These are phyloP conservation scores for Colletotrichum sp. DNA, from an alignment of 2,329 filamentous ascomycete species.

Conservation along the genomic window DNA sequence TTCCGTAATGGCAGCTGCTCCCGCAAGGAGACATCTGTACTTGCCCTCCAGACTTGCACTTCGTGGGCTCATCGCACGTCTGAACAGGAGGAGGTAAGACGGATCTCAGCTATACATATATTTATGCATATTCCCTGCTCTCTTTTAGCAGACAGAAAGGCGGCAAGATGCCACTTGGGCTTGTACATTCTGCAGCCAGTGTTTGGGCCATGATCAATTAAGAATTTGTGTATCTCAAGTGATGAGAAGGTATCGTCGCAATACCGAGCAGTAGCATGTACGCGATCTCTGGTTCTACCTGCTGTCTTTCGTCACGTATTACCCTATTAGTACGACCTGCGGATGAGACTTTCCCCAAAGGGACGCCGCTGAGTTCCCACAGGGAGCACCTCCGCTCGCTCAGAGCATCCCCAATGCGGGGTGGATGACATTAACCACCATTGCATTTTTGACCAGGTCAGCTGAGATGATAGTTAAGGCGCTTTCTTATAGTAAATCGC, in stretches of 20 bases:
- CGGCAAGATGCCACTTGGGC: background rate
- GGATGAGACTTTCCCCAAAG: fast-evolving
- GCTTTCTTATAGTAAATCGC: background rate
- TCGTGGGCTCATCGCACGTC: fast-evolving
- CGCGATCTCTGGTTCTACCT: background rate
- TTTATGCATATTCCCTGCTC: background rate
- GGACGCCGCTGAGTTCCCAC: background rate
- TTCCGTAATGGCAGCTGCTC: background rate
- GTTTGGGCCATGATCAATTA: too few species aligned
- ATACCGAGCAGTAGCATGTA: too few species aligned
- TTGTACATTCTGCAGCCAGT: too few species aligned
- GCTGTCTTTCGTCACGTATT: background rate
- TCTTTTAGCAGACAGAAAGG: fast-evolving
- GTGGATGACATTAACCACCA: background rate
- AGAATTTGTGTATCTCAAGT: background rate
- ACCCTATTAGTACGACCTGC: background rate
- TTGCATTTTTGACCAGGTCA: background rate
- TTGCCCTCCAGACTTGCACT: fast-evolving
- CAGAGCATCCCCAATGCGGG: background rate
- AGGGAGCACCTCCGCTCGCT: fast-evolving
- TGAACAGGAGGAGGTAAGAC: background rate
- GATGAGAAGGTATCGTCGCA: background rate
- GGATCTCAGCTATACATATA: background rate
- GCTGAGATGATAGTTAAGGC: background rate
- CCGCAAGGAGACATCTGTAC: background rate